Percentiles rank a stretch among this genome's conserved stretches.
Conservation (phyloP, 2,329 filamentous ascomycete species). For the Exophiala bonariae region DNA sequence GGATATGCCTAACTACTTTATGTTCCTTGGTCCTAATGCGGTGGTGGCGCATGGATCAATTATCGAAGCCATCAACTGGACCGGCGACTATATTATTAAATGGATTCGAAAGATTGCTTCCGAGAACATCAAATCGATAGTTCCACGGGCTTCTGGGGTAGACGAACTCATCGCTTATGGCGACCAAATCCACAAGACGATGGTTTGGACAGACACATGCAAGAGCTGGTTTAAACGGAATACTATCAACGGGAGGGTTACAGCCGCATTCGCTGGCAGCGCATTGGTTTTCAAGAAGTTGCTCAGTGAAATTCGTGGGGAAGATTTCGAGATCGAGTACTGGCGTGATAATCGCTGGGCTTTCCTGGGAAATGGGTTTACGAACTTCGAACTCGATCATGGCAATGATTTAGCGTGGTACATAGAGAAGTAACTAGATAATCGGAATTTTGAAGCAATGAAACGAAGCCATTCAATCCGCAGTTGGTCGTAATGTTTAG, state of each 20-base stretch:
- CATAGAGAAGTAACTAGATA: too few relatives aligned
- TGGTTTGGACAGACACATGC: conserved; percentile 42
- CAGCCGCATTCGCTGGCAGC: conserved; percentile 45
- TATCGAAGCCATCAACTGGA: conserved; percentile 24
- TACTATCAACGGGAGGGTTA: conserved; percentile 43
- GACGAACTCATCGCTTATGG: conserved; percentile 50
- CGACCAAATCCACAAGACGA: conserved; percentile 47
- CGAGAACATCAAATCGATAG: conserved; percentile 33
- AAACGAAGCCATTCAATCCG: too few relatives aligned
- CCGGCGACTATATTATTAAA: conserved; percentile 30
- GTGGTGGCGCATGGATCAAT: conserved; percentile 30
- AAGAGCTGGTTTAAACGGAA: conserved; percentile 52
- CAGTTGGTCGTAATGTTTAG: too few relatives aligned
- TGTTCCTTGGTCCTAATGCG: conserved; percentile 31
- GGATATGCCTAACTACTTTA: conserved; percentile 35
- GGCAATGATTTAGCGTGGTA: too few relatives aligned
- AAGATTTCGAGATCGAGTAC: conserved; percentile 38
- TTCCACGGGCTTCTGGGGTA: conserved; percentile 45
- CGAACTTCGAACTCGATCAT: conserved; percentile 34
- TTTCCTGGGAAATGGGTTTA: conserved; percentile 53
- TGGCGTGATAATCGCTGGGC: conserved; percentile 43
- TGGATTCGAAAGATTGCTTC: conserved; percentile 32
- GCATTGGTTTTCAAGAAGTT: conserved; percentile 38
- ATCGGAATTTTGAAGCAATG: too few relatives aligned
- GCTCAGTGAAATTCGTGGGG: conserved; percentile 34